Evolutionary conservation across 129 eudicot species (phyloP).

Genomic region (Chrysanthemum lavandulifolium): DNA sequence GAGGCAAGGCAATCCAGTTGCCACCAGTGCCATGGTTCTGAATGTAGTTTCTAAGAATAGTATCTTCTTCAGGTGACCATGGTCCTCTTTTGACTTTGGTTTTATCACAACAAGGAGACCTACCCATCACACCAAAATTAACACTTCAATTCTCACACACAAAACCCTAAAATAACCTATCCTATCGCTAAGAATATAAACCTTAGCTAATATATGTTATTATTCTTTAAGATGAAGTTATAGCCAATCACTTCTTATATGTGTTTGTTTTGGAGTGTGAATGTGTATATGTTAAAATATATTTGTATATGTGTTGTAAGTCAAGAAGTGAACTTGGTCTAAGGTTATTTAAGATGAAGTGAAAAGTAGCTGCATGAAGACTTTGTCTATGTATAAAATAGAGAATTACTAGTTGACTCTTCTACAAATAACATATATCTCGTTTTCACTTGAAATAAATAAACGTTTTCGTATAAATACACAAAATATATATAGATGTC

Average conservation of each 20-base stretch:
- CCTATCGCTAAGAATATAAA: not conserved
- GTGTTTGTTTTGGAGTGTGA: constrained; percentile 1
- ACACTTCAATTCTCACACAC: constrained; percentile 22
- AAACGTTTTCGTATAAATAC: not conserved
- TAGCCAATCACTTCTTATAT: constrained; percentile 16
- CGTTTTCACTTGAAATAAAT: not conserved
- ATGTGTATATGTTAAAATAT: not conserved
- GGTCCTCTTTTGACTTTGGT: constrained; percentile 80
- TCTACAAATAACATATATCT: constrained; percentile 1
- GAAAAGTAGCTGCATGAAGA: constrained; percentile 16
- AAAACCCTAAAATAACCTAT: constrained; percentile 14
- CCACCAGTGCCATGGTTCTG: constrained; percentile 69
- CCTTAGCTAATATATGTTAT: not conserved
- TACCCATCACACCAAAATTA: constrained; percentile 48
- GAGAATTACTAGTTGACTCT: constrained; percentile 28
- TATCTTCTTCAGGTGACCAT: constrained; percentile 88
- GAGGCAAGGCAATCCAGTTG: constrained; percentile 80
- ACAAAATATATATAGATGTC: not conserved
- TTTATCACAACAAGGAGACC: constrained; percentile 90
- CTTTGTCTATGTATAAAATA: constrained; percentile 24
- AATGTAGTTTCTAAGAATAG: constrained; percentile 53
- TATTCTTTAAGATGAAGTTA: constrained; percentile 26
- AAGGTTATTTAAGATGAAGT: constrained; percentile 21
- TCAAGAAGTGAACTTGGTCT: constrained; percentile 39
- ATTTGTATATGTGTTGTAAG: constrained; percentile 8